Base-by-base conservation (phyloP, 1,139 yeast species). In the Nadsonia starkeyi-henricii region DNA sequence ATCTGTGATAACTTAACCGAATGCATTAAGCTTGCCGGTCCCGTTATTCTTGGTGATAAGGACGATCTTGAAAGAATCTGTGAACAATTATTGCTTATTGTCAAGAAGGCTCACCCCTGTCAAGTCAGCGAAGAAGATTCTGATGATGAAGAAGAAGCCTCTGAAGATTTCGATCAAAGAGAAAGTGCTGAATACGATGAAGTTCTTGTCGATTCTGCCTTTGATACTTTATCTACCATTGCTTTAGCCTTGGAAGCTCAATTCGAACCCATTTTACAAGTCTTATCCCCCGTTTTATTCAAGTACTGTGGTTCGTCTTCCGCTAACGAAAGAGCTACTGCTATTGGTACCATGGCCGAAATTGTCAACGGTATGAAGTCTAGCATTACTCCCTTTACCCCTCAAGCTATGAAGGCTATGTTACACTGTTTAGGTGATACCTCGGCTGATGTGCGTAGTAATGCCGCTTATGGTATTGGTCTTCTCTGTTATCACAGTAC, bases 401-500 rank as follows among this genome's bases (percentile, higher is more conserved):
- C 77, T 55, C 85, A 83, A 57, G 72, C 91, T 59, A 69, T 88
- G 59, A 78, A 80, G 62, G 71, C 81, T 23, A 80, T 91, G 61
- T 71, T 76, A 50, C 75, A 77, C 53, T 80, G 84, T 58, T 73
- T 91, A 54, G 73, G 75, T 55, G 98, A 91, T 66, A 76, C 79
- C 59, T 82, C 93, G 26, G 73, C 84, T 57, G 96, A 88, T 63
- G 97, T 88, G 50, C 82, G 91, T 69, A 91, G 96, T 58, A 85
- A 88, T 60, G 93, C 97, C 50, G 96, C 97, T 18, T 91, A 86
- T 62, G 98, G 97, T 72, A 78, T 85, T 56, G 99, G 98, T 56
- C 69, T 88, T 55, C 69, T 88, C 53, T 72, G 88, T 55, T 81
- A 79, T 67, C 66, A 71, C 67, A 73, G 85, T 50, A 58, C 59